phyloP scores from a whole-genome alignment of 2,329 filamentous ascomycete species.

The Fusarium tjaetaba region DNA sequence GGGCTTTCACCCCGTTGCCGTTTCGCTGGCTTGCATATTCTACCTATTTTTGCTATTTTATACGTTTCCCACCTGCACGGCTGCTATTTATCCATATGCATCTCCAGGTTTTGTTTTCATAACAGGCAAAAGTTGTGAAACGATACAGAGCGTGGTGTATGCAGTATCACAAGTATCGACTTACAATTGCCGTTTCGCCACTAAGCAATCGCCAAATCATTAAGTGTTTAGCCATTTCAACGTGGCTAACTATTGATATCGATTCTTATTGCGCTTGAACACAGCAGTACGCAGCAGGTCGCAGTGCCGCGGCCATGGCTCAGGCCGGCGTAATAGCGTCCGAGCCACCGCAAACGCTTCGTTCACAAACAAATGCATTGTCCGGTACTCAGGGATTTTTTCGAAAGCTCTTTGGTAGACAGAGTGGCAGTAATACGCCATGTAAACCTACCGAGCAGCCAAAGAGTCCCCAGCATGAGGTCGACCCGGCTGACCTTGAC shows the following conservation, averaged over 20 bases:
- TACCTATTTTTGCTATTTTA: conserved; percentile 19
- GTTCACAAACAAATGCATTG: conserved; percentile 39
- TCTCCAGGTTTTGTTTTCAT: conserved; percentile 15
- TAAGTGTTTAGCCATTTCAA: conserved; percentile 12
- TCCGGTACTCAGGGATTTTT: conserved; percentile 42
- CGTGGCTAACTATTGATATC: conserved; percentile 13
- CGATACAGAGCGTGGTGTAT: conserved; percentile 31
- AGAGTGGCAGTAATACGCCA: conserved; percentile 19
- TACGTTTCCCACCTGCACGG: conserved; percentile 29
- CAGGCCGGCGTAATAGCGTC: conserved; percentile 44
- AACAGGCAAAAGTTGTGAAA: conserved; percentile 28
- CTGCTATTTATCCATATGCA: conserved; percentile 17
- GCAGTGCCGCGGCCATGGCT: conserved; percentile 46
- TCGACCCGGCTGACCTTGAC: conserved; percentile 41
- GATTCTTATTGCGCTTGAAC: conserved; percentile 10
- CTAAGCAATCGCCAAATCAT: conserved; percentile 18
- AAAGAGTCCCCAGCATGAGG: conserved; percentile 48
- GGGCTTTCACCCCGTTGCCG: conserved; percentile 25
- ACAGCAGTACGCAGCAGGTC: conserved; percentile 17
- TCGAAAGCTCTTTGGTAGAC: conserved; percentile 44
- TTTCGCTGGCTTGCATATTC: conserved; percentile 23
- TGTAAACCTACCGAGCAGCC: conserved; percentile 26
- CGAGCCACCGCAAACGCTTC: conserved; percentile 41
- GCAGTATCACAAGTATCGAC: conserved; percentile 23
- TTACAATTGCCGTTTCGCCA: conserved; percentile 22